phyloP scores from a whole-genome alignment of 768 basidiomycete species.

The Mycena capillaripes region DNA sequence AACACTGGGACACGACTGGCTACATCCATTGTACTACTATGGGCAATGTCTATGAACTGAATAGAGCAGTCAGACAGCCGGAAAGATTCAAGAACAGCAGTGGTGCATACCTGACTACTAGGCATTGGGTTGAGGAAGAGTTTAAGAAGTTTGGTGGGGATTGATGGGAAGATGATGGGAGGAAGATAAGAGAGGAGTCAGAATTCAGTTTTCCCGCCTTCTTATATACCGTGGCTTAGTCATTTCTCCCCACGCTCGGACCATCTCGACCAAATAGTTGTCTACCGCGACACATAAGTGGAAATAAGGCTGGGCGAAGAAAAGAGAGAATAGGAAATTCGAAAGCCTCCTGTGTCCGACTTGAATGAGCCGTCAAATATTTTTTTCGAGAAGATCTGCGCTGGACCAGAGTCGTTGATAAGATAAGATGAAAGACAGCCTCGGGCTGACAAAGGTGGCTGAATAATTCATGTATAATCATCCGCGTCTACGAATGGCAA shows the following conservation, averaged over 20 bases:
- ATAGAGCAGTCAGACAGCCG: neutral
- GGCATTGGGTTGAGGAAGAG: neutral
- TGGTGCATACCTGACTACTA: neutral
- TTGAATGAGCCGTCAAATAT: no score
- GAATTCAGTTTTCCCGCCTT: neutral
- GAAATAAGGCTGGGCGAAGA: no score
- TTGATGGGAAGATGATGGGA: slow-evolving; percentile 8
- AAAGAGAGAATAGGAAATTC: no score
- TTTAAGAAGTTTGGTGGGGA: neutral
- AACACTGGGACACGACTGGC: neutral
- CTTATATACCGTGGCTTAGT: neutral
- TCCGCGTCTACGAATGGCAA: no score
- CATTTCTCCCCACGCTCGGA: slow-evolving; percentile 3
- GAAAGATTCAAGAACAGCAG: neutral
- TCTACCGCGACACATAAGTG: neutral
- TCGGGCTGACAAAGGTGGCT: no score
- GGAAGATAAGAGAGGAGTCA: neutral
- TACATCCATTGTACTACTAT: slow-evolving; percentile 17
- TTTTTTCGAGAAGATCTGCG: no score
- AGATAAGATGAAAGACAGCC: no score
- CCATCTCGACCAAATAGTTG: neutral
- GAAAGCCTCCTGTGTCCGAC: no score
- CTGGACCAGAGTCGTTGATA: no score
- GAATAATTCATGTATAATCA: no score
- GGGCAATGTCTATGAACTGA: slow-evolving; percentile 7